Evolutionary conservation across 2,329 filamentous ascomycete species (phyloP), one percentile per base, ranked within the genome.

Genomic region (Penicillium sp.): DNA sequence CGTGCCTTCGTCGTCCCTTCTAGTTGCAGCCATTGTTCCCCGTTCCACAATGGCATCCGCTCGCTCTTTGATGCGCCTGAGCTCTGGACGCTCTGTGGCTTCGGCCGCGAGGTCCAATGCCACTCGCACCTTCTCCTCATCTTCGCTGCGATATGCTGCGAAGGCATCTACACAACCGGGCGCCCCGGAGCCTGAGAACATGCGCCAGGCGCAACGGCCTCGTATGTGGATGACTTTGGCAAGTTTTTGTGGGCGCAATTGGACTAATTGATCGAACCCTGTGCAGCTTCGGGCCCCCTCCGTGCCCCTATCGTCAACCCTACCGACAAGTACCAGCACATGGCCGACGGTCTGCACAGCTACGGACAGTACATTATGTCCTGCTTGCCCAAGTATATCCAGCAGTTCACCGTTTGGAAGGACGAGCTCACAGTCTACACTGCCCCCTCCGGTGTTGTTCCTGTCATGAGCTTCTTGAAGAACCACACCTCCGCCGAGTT

Each of bases 401-500:
- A 99, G 83, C 95, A 99, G 82, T 98, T 98, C 83, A 96, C 93
- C 13, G 94, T 99, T 58, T 99, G 95, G 95, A 99, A 99, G 83
- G 95, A 99, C 76, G 95, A 99, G 81, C 87, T 99, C 76, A 93
- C 90, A 71, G 92, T 97, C 77, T 94, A 96, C 80, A 95, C 98
- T 74, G 84, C 92, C 52, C 95, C 95, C 1, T 82, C 90, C 40
- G 95, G 92, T 69, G 88, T 98, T 70, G 87, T 97, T 69, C 95
- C 95, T 42, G 90, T 96, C 72, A 93, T 99, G 79, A 87, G 86
- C 63, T 99, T 99, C 83, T 85, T 99, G 72, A 98, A 98, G 82
- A 90, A 97, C 83, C 96, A 99, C 84, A 97, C 95, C 40, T 89
- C 95, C 52, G 94, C 95, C 78, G 95, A 99, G 79, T 99, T 91